Percentiles rank a stretch among this genome's conserved stretches.
These are phyloP conservation scores for Oxalis stricta DNA, from an alignment of 441 rosid species.

Conservation along the genomic window DNA sequence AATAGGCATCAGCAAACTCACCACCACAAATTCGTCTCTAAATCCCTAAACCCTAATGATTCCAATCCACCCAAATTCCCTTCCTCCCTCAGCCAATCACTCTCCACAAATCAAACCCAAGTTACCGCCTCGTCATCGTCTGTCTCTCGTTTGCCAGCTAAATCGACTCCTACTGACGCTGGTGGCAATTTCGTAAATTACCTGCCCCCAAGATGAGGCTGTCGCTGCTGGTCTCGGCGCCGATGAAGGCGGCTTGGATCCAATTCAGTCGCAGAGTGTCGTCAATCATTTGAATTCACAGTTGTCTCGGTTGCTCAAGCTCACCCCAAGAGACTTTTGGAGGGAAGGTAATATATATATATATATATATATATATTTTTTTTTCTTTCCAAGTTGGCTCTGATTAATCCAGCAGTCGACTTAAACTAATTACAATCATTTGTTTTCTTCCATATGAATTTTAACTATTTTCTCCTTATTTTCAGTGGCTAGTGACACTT, in stretches of 20 bases:
- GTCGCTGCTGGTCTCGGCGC: constrained; percentile 73
- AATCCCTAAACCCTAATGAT: constrained; percentile 28
- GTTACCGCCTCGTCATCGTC: constrained; percentile 8
- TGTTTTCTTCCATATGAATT: not conserved
- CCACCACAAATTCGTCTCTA: constrained; percentile 38
- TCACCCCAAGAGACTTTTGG: constrained; percentile 82
- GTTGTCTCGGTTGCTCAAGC: constrained; percentile 65
- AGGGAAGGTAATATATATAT: constrained; percentile 36
- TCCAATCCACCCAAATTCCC: no score
- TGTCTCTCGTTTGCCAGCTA: constrained; percentile 18
- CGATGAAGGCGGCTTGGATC: constrained; percentile 78
- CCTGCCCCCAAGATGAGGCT: constrained; percentile 96
- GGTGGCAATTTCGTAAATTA: constrained; percentile 57
- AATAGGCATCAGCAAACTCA: constrained; percentile 20
- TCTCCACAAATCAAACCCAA: constrained; percentile 14
- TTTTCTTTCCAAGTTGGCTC: not conserved
- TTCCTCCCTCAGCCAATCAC: constrained; percentile 45
- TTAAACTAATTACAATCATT: not conserved
- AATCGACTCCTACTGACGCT: constrained; percentile 13
- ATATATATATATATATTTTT: not conserved
- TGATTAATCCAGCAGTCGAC: no score
- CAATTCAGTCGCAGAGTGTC: constrained; percentile 88
- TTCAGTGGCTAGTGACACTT: constrained; percentile 66
- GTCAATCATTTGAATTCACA: constrained; percentile 87
- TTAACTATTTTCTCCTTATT: not conserved